Evolutionary conservation across 139 green algal species (phyloP), one percentile per base, ranked within the genome.

Genomic region (Parachlorella kessleri): DNA sequence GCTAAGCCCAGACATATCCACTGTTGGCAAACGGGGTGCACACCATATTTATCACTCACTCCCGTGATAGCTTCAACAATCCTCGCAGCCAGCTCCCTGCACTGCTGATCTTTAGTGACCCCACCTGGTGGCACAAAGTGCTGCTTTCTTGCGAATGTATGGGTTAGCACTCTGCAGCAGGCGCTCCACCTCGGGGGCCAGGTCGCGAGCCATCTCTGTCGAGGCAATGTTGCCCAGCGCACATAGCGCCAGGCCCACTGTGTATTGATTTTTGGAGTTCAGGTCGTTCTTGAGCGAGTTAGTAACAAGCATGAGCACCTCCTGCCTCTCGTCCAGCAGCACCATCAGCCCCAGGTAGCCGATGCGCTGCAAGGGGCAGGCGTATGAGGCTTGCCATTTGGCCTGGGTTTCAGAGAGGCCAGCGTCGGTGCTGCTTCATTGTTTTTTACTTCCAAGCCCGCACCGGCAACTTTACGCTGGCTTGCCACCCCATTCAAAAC

Each of bases 231-330:
- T 99, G 70, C 96, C 97, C 42, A 99, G 85, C 6, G 96, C 93
- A 42, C 90, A 94, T 14, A 99, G 90, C 21, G 96, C 95, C 42
- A 99, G 86, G 3, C 96, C 97, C 23, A 94, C 89, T 23, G 95
- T 96, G 88, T 94, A 98, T 33, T 94, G 91, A 82, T 97, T 93
- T 14, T 75, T 55, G 73, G 88, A 89, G 75, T 92, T 94, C 18
- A 99, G 83, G 85, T 98, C 95, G 73, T 96, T 97, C 86, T 99
- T 99, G 8, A 99, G 66, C 2, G 89, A 96, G 88, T 99, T 99
- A 73, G 97, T 99, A 33, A 99, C 97, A 54, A 99, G 90, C 97
- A 99, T 99, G n/a, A 99, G 93, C 73, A 99, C 95, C 87, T 99
- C 97, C 76, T 98, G 94, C 26, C 94, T 86, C 87, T 99, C 97